Base-by-base conservation (phyloP, 2,329 filamentous ascomycete species). In the Sclerotinia nivalis region DNA sequence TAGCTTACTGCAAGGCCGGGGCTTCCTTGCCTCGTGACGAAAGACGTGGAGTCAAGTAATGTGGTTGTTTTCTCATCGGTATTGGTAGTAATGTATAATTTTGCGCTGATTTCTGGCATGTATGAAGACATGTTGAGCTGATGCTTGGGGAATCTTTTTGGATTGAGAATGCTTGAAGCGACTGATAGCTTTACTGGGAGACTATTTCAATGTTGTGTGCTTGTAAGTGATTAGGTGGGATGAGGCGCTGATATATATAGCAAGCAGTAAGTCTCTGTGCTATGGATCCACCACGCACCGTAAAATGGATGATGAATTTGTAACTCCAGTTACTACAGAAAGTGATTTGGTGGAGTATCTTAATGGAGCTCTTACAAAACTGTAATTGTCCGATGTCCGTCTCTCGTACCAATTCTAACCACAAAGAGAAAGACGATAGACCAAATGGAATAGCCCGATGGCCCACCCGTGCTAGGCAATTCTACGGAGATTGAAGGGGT, bases 11-110 rank as follows among this genome's bases (percentile, higher is more conserved):
- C 15, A 6, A 20, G 12, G 1, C 37, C 47, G 20, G 47, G 31
- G 18, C 12, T 0, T 20, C 1, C 9, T 15, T 22, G 49, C 5
- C 4, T 55, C 4, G 31, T 55, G 13, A 55, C 47, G 7, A 43
- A 37, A n/a, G 28, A 34, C 47, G 31, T 40, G n/a, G 62, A 43
- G 8, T 54, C 47, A 43, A 28, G 13, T 22, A 66, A 55, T 5
- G 28, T 54, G 8, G 62, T 54, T 12, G 13, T 66, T 28, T 52
- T 66, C 6, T 40, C 62, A 45, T 66, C 62, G 10, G 62, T 37
- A 66, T 66, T 66, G 62, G 62, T 55, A 15, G 62, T 66, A 37
- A 58, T n/a, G 54, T 58, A 58, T 37, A 31, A 37, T 37, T 58
- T 58, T 31, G 13, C 34, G 34, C 34, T 31, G 34, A 45, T 13